A percentile compares a stretch with the other conserved stretches of the same genome.
Evolutionary conservation across 352 stramenopile genomes (phyloP).

Genomic region (Pythium aphanidermatum): DNA sequence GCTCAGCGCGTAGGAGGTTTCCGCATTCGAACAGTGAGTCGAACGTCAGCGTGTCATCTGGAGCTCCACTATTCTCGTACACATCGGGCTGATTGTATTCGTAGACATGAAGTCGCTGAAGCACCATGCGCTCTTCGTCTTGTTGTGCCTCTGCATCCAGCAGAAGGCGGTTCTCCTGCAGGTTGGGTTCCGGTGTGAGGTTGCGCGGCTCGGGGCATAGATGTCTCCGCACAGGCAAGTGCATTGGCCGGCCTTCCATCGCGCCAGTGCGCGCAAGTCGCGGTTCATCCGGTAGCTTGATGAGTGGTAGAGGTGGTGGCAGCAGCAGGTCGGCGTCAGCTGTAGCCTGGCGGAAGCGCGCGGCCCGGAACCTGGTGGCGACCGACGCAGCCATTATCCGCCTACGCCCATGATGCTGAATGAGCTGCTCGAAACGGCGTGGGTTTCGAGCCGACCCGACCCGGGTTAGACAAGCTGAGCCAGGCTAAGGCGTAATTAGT

Average conservation of each 20-base stretch:
- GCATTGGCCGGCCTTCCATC: conserved; percentile 25
- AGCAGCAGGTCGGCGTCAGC: conserved; percentile 27
- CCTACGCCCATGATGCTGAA: too few relatives aligned
- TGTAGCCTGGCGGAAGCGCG: conserved; percentile 11
- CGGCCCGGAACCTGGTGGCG: conserved; percentile 11
- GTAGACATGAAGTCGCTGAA: conserved; percentile 44
- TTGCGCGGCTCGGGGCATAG: conserved; percentile 12
- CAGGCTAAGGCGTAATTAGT: too few relatives aligned
- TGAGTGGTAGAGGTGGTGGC: conserved; percentile 52
- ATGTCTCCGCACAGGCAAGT: conserved; percentile 47
- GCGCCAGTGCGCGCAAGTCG: conserved; percentile 36
- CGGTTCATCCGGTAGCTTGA: conserved; percentile 45
- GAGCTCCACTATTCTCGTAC: conserved; percentile 23
- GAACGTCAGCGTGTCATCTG: conserved; percentile 55
- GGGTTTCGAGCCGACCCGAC: too few relatives aligned
- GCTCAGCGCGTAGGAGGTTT: conserved; percentile 53
- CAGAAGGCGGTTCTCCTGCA: conserved; percentile 33
- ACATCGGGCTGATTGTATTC: conserved; percentile 64
- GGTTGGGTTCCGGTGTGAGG: conserved; percentile 31
- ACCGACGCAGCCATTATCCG: neutral
- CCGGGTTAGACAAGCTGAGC: too few relatives aligned
- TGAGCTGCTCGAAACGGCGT: too few relatives aligned
- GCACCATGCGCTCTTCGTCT: conserved; percentile 22
- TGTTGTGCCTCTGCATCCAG: conserved; percentile 32
- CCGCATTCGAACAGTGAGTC: conserved; percentile 76